Percentiles rank a stretch among this genome's conserved stretches.
Evolutionary conservation across 106 monocot genomes (phyloP).

Genomic region (Dactylorhiza incarnata): DNA sequence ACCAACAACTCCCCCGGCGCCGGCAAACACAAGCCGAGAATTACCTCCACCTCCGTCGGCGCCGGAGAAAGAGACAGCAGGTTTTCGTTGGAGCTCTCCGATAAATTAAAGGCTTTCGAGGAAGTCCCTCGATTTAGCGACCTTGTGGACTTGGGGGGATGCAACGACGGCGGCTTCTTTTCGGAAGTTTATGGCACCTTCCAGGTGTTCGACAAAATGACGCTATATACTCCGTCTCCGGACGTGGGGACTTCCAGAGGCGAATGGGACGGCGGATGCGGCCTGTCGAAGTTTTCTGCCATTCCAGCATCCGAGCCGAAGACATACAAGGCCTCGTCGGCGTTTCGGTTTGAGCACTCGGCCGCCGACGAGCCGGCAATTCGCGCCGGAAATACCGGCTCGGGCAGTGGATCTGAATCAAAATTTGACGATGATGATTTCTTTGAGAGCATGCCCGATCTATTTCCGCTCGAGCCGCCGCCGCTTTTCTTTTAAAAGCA

Average conservation of each 20-base stretch:
- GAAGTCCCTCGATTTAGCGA: too few species aligned
- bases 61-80: too few species aligned
- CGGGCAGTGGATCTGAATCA: background rate
- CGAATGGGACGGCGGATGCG: slow-evolving; percentile 7
- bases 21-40: too few species aligned
- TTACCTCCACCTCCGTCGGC: too few species aligned
- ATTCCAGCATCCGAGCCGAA: slow-evolving; percentile 13
- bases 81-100: too few species aligned
- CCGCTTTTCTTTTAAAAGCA: background rate
- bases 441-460: slow-evolving; percentile 36
- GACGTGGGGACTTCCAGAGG: background rate
- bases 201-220: slow-evolving; percentile 20
- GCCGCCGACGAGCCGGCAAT: slow-evolving; percentile 7
- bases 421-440: slow-evolving; percentile 18
- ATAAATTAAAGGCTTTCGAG: too few species aligned
- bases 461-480: slow-evolving; percentile 20
- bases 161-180: background rate
- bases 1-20: too few species aligned
- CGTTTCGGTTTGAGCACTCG: slow-evolving; percentile 19
- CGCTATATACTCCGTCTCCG: slow-evolving; percentile 10
- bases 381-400: slow-evolving; percentile 5
- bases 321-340: background rate
- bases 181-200: slow-evolving; percentile 1
- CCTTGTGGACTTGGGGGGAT: too few species aligned
- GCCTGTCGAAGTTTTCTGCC: background rate